Evolutionary conservation across 768 basidiomycete genomes (phyloP), one percentile per base, ranked within the genome.

Genomic region (Pluteus cervinus): DNA sequence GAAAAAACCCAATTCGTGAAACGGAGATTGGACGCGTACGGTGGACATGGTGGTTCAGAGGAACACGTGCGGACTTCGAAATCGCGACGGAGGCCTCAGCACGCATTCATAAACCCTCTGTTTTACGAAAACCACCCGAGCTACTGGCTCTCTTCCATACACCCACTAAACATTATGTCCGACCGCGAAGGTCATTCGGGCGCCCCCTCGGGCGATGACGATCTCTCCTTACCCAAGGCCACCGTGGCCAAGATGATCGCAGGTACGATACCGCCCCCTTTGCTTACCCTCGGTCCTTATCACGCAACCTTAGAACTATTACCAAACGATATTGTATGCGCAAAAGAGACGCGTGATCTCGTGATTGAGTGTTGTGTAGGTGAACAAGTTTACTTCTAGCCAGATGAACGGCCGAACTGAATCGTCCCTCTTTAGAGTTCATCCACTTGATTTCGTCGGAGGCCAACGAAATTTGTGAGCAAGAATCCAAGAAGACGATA

Each of bases 301-400:
- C 38, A 33, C 24, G 31, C 43, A n/a, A 28, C 42, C 36, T 22
- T 57, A 98, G 96, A 99, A 52, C 63, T 97, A 45, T 75, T 98
- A 11, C 91, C 94, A 16, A 75, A 62, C 47, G 93, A 96, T 52
- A 72, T 94, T 9, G 69, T 79, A 21, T 97, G 91, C 54, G 78
- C 92, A 17, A 98, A 97, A 63, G 96, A 98, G 52, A 94, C 94
- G 45, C 83, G 91, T 50, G 96, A 98, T 69, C 63, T 98, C 46
- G 84, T 99, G 28, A 92, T 93, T 60, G 92, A 97, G 66, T 98
- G 93, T 52, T 97, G 94, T 78, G 90, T 98, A 77, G 96, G 96
- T 96, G 69, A 83, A 83, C 73, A 68, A 43, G 39, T 42, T 41
- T 49, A 36, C 31, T 24, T 32, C 28, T 29, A 31, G 25, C n/a